Evolutionary conservation across 2,329 filamentous ascomycete species (phyloP).

Genomic region (Sporothrix sp.): DNA sequence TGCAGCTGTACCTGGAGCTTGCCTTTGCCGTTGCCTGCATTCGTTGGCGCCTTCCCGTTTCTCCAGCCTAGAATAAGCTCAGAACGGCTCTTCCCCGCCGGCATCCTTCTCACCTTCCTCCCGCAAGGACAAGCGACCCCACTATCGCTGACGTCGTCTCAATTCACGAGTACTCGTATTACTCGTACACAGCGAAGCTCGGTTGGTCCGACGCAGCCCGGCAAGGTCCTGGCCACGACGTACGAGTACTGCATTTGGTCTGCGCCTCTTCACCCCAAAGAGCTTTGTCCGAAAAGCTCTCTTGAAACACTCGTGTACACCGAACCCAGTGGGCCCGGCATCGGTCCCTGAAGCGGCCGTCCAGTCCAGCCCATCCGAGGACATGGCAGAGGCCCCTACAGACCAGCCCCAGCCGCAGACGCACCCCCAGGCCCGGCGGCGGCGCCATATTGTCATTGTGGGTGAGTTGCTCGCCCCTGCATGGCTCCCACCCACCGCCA

Average conservation of each 20-base stretch:
- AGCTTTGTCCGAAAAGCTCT: too few species aligned
- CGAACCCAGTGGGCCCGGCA: too few species aligned
- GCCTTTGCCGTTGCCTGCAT: background rate
- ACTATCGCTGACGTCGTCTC: background rate
- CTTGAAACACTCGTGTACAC: too few species aligned
- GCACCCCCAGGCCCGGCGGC: background rate
- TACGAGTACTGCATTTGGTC: too few species aligned
- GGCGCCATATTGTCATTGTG: conserved; percentile 33
- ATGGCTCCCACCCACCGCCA: background rate
- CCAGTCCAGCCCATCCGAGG: too few species aligned
- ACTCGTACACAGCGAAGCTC: too few species aligned
- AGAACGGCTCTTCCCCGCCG: background rate
- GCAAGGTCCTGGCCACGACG: too few species aligned
- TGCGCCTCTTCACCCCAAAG: too few species aligned
- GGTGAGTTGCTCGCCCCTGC: conserved; percentile 22
- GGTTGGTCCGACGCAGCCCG: too few species aligned
- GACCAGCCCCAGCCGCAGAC: background rate
- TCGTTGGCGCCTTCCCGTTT: background rate
- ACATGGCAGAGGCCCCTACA: conserved; percentile 7
- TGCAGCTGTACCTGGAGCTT: background rate
- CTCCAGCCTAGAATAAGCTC: background rate
- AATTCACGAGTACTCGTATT: background rate
- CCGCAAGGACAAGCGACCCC: background rate
- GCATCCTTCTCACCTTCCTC: too few species aligned
- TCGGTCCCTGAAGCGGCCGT: too few species aligned